Base-by-base conservation (phyloP, 2,329 filamentous ascomycete genomes). In the Pseudogymnoascus sp. region DNA sequence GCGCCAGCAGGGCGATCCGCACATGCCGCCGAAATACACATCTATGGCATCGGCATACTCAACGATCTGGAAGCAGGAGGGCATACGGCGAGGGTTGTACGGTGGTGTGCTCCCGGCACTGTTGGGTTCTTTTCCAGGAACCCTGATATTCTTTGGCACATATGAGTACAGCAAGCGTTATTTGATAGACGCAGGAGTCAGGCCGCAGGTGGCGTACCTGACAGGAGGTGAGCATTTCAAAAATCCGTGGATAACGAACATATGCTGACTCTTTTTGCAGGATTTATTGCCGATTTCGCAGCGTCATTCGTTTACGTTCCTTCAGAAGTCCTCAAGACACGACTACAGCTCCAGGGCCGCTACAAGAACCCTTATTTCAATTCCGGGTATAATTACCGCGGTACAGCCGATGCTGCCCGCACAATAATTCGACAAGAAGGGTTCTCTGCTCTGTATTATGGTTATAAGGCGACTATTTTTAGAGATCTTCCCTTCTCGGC, bases 301-400 rank as follows among this genome's bases (percentile, higher is more conserved):
- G 93, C 95, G 1, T 96, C 92, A 0, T 82, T 96, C 65, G 84
- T 97, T 65, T 99, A 99, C 73, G 96, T 99, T 4, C 96, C 95
- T 3, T 96, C 93, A 11, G 96, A 99, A 76, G 95, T 99, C 4
- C 83, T 99, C 69, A 99, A 99, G 76, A 99, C 95, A n/a, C 87
- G 95, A 23, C 80, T 97, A 60, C 95, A 99, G 74, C 83, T 99
- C 5, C 95, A 99, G 75, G 96, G 95, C 61, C 90, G 91, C 65
- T 89, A 92, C 78, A 96, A 97, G 76, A 99, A 99, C 72, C 93
- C 95, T 0, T 89, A 87, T 76, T 97, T 97, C 79, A 81, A 86
- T 59, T 96, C 91, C 0, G 95, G 95, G 64, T 99, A 99, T 78
- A 99, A 99, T 75, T 99, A 99, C 75, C 88, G 87, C 70, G 88